A percentile compares a stretch with the other conserved stretches of the same genome.
Evolutionary conservation across 192 early-diverging fungal genomes (phyloP).

Genomic region (Coemansia sp.): DNA sequence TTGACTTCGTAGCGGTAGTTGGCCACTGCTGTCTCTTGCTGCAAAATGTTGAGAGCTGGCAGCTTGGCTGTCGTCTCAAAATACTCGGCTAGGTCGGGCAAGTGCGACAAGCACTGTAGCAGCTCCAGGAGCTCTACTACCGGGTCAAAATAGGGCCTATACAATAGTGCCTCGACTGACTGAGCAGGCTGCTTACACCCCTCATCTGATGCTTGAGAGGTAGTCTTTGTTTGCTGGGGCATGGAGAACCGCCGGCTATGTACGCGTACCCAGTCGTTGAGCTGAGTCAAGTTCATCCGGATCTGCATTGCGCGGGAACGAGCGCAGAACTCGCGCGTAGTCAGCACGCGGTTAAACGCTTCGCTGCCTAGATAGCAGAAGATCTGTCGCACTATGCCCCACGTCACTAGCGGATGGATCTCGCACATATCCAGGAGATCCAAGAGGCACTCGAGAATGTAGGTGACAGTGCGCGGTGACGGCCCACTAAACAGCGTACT

Average conservation of each 20-base stretch:
- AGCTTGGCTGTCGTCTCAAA: constrained; percentile 70
- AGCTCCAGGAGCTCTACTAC: constrained; percentile 80
- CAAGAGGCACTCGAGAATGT: constrained; percentile 66
- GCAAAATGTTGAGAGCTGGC: constrained; percentile 66
- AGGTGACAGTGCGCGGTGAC: constrained; percentile 70
- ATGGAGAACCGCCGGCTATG: constrained; percentile 45
- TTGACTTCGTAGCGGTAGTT: constrained; percentile 88
- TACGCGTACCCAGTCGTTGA: constrained; percentile 84
- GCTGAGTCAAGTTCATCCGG: constrained; percentile 73
- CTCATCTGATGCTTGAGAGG: constrained; percentile 1
- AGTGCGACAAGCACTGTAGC: constrained; percentile 72
- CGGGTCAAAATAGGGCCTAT: constrained; percentile 54
- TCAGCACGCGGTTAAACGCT: constrained; percentile 85
- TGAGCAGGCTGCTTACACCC: not conserved
- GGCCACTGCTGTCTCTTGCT: constrained; percentile 69
- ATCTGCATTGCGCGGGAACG: constrained; percentile 82
- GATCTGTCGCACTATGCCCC: constrained; percentile 72
- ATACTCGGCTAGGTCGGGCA: constrained; percentile 71
- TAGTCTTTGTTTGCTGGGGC: constrained; percentile 7
- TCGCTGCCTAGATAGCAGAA: constrained; percentile 75
- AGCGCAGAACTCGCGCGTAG: constrained; percentile 67
- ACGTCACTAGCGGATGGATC: constrained; percentile 71
- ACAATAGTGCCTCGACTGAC: constrained; percentile 29
- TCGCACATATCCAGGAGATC: constrained; percentile 69
- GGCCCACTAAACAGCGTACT: constrained; percentile 23